Conservation (phyloP, 1,139 yeast genomes). For the Hansenula sp. region DNA sequence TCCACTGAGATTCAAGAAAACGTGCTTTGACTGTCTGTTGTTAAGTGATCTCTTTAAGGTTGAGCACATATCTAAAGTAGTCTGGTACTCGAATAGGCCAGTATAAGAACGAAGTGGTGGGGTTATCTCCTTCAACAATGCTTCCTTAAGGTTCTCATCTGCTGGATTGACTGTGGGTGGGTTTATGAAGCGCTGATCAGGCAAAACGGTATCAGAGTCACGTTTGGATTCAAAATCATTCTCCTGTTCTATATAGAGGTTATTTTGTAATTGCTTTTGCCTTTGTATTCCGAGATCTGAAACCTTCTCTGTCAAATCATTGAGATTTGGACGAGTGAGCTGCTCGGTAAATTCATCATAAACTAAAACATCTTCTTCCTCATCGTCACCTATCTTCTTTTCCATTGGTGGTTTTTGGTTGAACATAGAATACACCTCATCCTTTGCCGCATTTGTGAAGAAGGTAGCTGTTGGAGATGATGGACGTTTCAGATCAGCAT, state of each 20-base stretch:
- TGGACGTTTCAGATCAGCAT: slow-evolving; percentile 22
- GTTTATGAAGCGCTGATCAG: background rate
- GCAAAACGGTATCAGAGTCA: slow-evolving; percentile 1
- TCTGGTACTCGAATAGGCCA: slow-evolving; percentile 23
- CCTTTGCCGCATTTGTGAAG: slow-evolving; percentile 70
- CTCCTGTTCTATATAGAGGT: background rate
- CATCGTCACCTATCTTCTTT: slow-evolving; percentile 17
- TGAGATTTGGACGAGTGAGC: slow-evolving; percentile 26
- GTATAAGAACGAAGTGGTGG: slow-evolving; percentile 28
- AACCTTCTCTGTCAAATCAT: slow-evolving; percentile 30
- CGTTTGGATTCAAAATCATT: slow-evolving; percentile 1
- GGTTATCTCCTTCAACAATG: slow-evolving; percentile 20
- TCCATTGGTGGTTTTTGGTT: slow-evolving; percentile 35
- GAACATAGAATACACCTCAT: slow-evolving; percentile 74
- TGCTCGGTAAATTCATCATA: slow-evolving; percentile 35
- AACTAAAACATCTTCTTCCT: slow-evolving; percentile 22
- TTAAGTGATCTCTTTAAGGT: slow-evolving; percentile 30
- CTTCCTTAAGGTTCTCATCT: slow-evolving; percentile 24
- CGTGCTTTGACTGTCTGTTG: slow-evolving; percentile 23
- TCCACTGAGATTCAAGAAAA: slow-evolving; percentile 38
- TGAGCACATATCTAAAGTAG: slow-evolving; percentile 28
- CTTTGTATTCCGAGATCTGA: slow-evolving; percentile 5
- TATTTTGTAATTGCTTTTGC: slow-evolving; percentile 4
- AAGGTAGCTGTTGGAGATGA: slow-evolving; percentile 76
- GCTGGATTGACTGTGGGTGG: slow-evolving; percentile 26